These are phyloP conservation scores for Komagataella phaffii DNA, from an alignment of 805 yeast species.

Conservation along the genomic window DNA sequence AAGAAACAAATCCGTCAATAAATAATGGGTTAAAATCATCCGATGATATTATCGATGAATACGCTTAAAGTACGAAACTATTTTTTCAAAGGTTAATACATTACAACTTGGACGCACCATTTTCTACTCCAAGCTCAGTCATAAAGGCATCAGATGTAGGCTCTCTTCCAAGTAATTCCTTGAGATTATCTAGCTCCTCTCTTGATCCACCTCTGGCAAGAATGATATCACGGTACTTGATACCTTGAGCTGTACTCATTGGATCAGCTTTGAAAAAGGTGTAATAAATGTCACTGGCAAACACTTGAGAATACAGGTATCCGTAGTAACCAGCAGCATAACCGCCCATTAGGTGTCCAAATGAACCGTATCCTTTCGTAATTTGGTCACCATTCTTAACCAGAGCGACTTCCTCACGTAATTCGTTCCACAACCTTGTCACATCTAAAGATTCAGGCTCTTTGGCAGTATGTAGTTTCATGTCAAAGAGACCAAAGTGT, in stretches of 20 bases:
- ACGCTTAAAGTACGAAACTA: neutral
- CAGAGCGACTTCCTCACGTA: conserved; percentile 49
- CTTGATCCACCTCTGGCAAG: conserved; percentile 61
- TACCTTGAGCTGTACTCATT: conserved; percentile 46
- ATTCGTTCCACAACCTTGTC: conserved; percentile 45
- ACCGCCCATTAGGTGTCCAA: conserved; percentile 76
- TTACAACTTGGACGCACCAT: neutral
- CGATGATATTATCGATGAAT: neutral
- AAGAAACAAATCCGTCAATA: conserved; percentile 4
- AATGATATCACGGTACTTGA: conserved; percentile 55
- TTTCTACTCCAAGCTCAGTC: conserved; percentile 40
- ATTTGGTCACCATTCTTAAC: conserved; percentile 38
- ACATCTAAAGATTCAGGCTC: conserved; percentile 35
- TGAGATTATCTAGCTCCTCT: conserved; percentile 53
- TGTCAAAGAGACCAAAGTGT: conserved; percentile 69
- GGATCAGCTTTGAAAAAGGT: conserved; percentile 58
- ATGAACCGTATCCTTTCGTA: conserved; percentile 62
- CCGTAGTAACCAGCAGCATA: conserved; percentile 84
- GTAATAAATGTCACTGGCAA: conserved; percentile 74
- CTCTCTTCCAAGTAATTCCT: conserved; percentile 59
- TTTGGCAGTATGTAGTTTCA: conserved; percentile 45
- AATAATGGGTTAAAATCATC: conserved; percentile 3
- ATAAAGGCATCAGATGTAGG: conserved; percentile 67
- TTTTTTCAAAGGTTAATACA: neutral
- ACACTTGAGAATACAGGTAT: conserved; percentile 75